Base-by-base conservation (phyloP, 192 early-diverging fungal species). In the Pilaira anomala region DNA sequence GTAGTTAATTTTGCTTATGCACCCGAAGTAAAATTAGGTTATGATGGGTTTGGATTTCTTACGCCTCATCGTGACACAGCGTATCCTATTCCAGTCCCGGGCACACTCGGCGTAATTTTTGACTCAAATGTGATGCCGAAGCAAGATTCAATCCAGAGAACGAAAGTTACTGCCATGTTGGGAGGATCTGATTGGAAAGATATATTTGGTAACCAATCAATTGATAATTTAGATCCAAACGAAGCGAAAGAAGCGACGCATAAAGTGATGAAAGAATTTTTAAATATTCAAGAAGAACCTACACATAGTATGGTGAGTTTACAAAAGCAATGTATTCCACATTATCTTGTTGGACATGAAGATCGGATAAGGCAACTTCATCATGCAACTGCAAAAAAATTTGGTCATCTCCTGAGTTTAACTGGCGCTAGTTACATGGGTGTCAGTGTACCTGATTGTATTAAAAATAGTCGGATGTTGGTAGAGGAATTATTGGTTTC, bases 41-140 rank as follows among this genome's bases (percentile, higher is more conserved):
- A 90, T 11, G 80, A 87, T 46, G 96, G 96, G 1, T 98, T 98
- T 77, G 96, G 96, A 7, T 96, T 90, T 63, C 80, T 98, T 21
- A 85, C 92, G 12, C 96, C 96, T 5, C 79, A 82, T 39, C 68
- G 62, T 8, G 76, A 78, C 16, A 66, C 77, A 5, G 24, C 60
- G 7, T 40, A 57, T 2, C 46, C 39, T 1, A 44, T 60, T 3
- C 68, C 61, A 7, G 33, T 71, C 5, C 72, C 72, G 7, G 76
- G 73, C 25, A 78, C 87, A 6, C 73, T 98, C 11, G 96, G 96
- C 11, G 80, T 87, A 14, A 88, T 96, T 7, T 93, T 95, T 73
- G 96, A 98, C 66, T 93, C 92, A 12, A 87, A 86, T 48, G 78
- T 87, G 11, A 11, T 67, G 91, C 62, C 88, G 87, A 3, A 75